Percentiles rank a stretch among this genome's conserved stretches.
phyloP scores from a whole-genome alignment of 441 rosid species.

The Daphne laureola region DNA sequence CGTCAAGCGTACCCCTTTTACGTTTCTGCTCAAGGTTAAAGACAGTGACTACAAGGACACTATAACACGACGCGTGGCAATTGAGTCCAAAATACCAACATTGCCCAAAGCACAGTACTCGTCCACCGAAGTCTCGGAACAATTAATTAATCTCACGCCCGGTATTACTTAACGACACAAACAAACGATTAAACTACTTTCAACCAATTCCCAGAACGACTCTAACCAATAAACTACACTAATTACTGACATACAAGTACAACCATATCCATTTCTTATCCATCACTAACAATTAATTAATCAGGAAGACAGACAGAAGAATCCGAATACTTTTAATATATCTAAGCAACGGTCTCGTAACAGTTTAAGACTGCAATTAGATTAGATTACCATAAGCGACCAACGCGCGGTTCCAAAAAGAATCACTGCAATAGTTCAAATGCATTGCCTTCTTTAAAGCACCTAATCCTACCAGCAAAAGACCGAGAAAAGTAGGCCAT shows the following conservation, averaged over 20 bases:
- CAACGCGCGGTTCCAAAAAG: conserved; percentile 7
- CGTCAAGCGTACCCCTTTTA: too few relatives aligned
- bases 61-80: too few relatives aligned
- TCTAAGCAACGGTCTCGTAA: too few relatives aligned
- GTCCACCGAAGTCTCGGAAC: background rate
- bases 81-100: too few relatives aligned
- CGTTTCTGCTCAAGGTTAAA: too few relatives aligned
- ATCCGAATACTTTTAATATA: too few relatives aligned
- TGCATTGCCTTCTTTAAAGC: background rate
- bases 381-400: conserved; percentile 4
- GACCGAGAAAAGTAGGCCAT: background rate
- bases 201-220: background rate
- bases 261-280: background rate
- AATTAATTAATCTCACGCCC: background rate
- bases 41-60: too few relatives aligned
- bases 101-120: too few relatives aligned
- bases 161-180: background rate
- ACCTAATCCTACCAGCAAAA: conserved; percentile 15
- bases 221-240: conserved; percentile 1
- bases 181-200: background rate
- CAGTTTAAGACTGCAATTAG: too few relatives aligned
- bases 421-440: conserved; percentile 1
- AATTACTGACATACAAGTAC: background rate
- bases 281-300: too few relatives aligned
- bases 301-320: too few relatives aligned